Conservation (phyloP, 257 asterid genomes). For the Penstemon davidsonii region DNA sequence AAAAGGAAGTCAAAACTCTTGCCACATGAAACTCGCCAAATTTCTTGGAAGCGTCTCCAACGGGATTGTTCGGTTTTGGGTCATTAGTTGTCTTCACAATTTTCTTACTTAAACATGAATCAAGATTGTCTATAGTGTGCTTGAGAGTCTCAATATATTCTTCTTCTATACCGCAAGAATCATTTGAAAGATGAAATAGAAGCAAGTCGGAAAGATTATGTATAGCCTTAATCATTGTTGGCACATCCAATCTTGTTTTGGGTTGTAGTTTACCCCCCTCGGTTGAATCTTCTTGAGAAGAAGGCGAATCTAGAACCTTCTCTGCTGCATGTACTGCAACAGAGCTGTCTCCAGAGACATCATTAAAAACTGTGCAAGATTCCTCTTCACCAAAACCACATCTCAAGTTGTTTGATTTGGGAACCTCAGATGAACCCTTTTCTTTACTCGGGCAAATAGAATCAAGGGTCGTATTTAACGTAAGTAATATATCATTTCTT, state of each 20-base stretch:
- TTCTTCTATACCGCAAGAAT: slow-evolving; percentile 45
- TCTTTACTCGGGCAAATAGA: slow-evolving; percentile 37
- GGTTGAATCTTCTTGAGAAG: slow-evolving; percentile 56
- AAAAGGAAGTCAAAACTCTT: no score
- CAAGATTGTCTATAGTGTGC: slow-evolving; percentile 51
- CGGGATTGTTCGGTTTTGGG: slow-evolving; percentile 27
- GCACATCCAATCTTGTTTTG: slow-evolving; percentile 48
- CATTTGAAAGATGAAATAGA: slow-evolving; percentile 41
- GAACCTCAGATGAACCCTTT: slow-evolving; percentile 30
- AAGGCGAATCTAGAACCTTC: slow-evolving; percentile 71
- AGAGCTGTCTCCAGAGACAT: slow-evolving; percentile 52
- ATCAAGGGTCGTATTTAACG: slow-evolving; percentile 31
- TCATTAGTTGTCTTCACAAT: slow-evolving; percentile 27
- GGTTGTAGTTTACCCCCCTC: slow-evolving; percentile 26
- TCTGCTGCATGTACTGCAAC: slow-evolving; percentile 86
- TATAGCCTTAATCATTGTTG: slow-evolving; percentile 51
- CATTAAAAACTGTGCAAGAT: no score
- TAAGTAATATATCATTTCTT: neutral
- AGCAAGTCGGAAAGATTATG: slow-evolving; percentile 69
- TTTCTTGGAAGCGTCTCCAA: slow-evolving; percentile 39
- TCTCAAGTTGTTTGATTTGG: slow-evolving; percentile 25
- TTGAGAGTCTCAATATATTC: slow-evolving; percentile 49
- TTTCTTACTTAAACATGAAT: slow-evolving; percentile 50
- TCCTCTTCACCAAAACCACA: slow-evolving; percentile 40
- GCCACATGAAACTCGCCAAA: slow-evolving; percentile 26